phyloP scores from a whole-genome alignment of 129 eudicot genomes.

The Escallonia herrerae region DNA sequence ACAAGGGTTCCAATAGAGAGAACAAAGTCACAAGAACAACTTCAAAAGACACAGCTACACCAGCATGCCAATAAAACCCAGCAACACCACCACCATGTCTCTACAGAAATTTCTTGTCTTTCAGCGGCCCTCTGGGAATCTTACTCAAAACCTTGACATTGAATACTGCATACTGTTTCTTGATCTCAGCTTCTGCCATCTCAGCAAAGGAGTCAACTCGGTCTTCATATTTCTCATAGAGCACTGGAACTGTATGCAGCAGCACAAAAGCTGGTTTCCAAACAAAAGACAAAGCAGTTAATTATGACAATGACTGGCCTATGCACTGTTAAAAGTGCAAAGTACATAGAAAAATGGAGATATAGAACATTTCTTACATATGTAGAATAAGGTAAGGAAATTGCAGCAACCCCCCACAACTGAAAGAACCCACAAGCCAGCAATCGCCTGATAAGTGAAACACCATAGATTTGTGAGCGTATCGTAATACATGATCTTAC shows the following conservation, averaged over 20 bases:
- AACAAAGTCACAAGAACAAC: constrained; percentile 31
- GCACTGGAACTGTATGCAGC: constrained; percentile 71
- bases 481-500: constrained; percentile 1
- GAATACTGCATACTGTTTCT: constrained; percentile 79
- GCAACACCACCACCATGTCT: no score
- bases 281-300: neutral
- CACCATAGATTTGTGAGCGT: neutral
- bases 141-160: constrained; percentile 71
- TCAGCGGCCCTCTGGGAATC: constrained; percentile 63
- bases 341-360: neutral
- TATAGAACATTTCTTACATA: constrained; percentile 35
- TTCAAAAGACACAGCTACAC: constrained; percentile 11
- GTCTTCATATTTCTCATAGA: constrained; percentile 80
- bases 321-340: neutral
- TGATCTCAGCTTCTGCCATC: constrained; percentile 66
- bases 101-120: constrained; percentile 38
- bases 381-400: constrained; percentile 65
- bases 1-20: constrained; percentile 18
- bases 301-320: neutral
- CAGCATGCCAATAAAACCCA: constrained; percentile 8
- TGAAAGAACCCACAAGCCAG: constrained; percentile 78
- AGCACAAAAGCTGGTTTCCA: constrained; percentile 48
- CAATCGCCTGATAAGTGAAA: constrained; percentile 43
- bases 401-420: constrained; percentile 54
- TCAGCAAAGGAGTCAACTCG: constrained; percentile 70